Conservation (phyloP, 108 stramenopile species). For the Pseudonitzschia pungens region DNA sequence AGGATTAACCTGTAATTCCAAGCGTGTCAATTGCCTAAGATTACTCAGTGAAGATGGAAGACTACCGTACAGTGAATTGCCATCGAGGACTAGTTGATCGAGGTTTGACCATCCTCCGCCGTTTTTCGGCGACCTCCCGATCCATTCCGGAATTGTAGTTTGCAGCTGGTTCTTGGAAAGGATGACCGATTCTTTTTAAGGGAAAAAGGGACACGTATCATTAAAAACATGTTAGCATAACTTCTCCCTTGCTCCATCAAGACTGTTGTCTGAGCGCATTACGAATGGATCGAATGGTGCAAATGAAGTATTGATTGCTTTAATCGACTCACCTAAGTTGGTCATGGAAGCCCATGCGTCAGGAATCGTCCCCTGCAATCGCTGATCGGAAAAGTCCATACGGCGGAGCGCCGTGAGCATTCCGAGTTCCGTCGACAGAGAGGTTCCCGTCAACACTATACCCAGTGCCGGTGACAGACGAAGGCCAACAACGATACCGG, state of each 20-base stretch:
- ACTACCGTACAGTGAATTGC: slow-evolving; percentile 20
- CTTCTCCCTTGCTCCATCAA: too few relatives aligned
- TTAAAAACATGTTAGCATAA: too few relatives aligned
- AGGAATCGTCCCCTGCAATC: slow-evolving; percentile 29
- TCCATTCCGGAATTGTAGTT: slow-evolving; percentile 24
- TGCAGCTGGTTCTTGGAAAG: slow-evolving; percentile 24
- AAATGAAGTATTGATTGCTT: not conserved
- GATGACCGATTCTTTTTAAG: slow-evolving; percentile 16
- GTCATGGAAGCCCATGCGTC: slow-evolving; percentile 21
- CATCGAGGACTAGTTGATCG: slow-evolving; percentile 14
- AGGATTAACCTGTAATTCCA: slow-evolving; percentile 21
- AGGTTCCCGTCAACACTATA: slow-evolving; percentile 19
- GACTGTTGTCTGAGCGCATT: too few relatives aligned
- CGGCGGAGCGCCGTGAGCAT: slow-evolving; percentile 19
- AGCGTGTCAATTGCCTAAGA: slow-evolving; percentile 7
- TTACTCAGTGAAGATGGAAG: slow-evolving; percentile 20
- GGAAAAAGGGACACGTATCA: too few relatives aligned
- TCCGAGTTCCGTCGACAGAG: slow-evolving; percentile 28
- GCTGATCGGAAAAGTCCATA: slow-evolving; percentile 26
- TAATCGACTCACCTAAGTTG: slow-evolving; percentile 20
- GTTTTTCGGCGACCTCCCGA: slow-evolving; percentile 1
- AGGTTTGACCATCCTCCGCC: slow-evolving; percentile 17
- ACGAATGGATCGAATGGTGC: too few relatives aligned
- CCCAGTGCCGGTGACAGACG: slow-evolving; percentile 14
- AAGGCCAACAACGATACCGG: slow-evolving; percentile 17